These are phyloP conservation scores for Astrephomene gubernaculifera DNA, from an alignment of 139 green algal genomes.

Conservation along the genomic window DNA sequence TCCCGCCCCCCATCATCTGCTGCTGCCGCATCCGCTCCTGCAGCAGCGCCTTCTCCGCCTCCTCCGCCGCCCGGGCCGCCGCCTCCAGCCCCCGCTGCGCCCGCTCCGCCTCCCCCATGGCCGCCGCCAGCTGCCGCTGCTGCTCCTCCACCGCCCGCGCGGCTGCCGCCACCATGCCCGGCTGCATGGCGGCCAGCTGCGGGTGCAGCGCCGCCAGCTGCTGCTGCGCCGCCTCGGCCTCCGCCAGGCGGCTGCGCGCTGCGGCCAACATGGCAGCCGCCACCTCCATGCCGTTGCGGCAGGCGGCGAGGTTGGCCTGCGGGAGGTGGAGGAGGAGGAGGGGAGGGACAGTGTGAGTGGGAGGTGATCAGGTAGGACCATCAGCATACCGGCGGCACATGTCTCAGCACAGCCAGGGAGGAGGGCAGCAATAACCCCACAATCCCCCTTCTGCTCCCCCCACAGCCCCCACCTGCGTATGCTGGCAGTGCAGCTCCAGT, in stretches of 20 bases:
- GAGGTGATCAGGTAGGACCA: not conserved
- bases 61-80: constrained; percentile 7
- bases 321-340: not conserved
- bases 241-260: not conserved
- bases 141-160: not conserved
- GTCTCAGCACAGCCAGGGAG: too few relatives aligned
- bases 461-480: constrained; percentile 13
- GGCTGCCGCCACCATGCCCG: constrained; percentile 6
- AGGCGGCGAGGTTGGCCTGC: not conserved
- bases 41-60: constrained; percentile 29
- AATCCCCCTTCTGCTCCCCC: not conserved
- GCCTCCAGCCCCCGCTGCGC: constrained; percentile 3
- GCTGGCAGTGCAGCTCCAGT: constrained; percentile 3
- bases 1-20: not conserved
- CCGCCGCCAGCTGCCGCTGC: constrained; percentile 35
- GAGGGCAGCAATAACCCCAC: too few relatives aligned
- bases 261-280: not conserved
- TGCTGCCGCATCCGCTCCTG: constrained; percentile 9
- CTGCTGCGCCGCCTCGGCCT: constrained; percentile 29
- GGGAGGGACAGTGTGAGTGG: not conserved
- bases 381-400: too few relatives aligned
- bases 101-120: constrained; percentile 14
- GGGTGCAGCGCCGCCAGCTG: constrained; percentile 4
- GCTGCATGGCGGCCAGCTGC: not conserved
- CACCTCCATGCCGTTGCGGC: not conserved